Evolutionary conservation across 345 rosid genomes (phyloP).

Genomic region (Gossypium rotundifolium): DNA sequence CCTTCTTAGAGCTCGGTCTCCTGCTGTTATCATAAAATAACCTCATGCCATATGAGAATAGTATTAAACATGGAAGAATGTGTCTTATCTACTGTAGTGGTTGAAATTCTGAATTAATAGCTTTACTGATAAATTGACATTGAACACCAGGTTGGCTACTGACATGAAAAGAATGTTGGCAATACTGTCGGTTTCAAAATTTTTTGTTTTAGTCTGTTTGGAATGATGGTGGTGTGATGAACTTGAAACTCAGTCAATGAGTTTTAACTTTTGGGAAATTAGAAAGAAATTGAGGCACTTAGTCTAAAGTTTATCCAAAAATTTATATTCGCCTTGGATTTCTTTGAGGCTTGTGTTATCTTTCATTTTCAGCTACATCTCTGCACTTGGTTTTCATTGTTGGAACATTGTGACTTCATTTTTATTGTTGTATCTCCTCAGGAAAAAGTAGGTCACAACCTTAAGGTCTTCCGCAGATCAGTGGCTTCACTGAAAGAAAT

Average conservation of each 20-base stretch:
- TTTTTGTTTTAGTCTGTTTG: not conserved
- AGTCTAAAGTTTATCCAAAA: no score
- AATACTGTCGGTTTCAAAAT: no score
- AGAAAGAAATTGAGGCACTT: not conserved
- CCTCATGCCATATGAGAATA: not conserved
- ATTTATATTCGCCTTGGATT: not conserved
- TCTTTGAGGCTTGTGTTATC: not conserved
- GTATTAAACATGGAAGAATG: not conserved
- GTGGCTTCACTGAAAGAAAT: conserved; percentile 73
- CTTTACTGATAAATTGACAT: not conserved
- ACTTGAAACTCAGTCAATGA: not conserved
- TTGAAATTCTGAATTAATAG: not conserved
- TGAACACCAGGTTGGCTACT: not conserved
- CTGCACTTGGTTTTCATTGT: not conserved
- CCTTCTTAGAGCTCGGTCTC: not conserved
- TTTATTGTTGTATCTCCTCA: conserved; percentile 24
- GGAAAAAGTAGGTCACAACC: conserved; percentile 74
- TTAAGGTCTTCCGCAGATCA: conserved; percentile 72
- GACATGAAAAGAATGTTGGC: not conserved
- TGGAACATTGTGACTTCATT: not conserved
- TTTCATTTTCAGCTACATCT: not conserved
- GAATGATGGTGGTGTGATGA: not conserved
- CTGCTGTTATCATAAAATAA: not conserved
- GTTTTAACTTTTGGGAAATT: not conserved
- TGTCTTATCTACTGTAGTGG: not conserved